Conservation (phyloP, 805 yeast species). For the Ogataea chonburiensis region DNA sequence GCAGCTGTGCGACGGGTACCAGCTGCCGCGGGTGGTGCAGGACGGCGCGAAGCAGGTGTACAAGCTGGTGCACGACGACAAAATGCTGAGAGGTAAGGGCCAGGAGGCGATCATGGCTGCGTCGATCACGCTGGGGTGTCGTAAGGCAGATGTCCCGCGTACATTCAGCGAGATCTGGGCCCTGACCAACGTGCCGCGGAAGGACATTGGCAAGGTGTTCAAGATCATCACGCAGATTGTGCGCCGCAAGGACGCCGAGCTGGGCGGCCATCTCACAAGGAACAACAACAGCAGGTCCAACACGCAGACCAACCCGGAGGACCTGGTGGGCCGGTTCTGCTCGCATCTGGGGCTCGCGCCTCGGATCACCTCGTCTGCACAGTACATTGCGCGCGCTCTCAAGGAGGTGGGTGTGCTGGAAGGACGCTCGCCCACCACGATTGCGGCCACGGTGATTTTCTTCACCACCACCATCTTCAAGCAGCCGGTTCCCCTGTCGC, state of each 20-base stretch:
- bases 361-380: conserved; percentile 88
- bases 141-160: conserved; percentile 91
- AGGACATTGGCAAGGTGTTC: conserved; percentile 91
- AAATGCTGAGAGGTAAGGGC: conserved; percentile 82
- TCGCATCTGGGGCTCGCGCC: conserved; percentile 87
- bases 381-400: conserved; percentile 84
- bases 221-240: conserved; percentile 68
- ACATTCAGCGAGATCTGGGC: conserved; percentile 96
- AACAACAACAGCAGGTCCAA: conserved; percentile 56
- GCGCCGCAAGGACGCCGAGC: conserved; percentile 52
- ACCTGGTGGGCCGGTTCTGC: conserved; percentile 92
- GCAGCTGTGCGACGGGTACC: conserved; percentile 96
- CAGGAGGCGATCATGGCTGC: conserved; percentile 97
- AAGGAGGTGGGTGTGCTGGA: conserved; percentile 92
- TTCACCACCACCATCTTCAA: conserved; percentile 90
- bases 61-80: conserved; percentile 85
- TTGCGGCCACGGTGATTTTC: conserved; percentile 96
- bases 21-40: conserved; percentile 90
- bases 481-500: conserved; percentile 69
- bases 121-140: conserved; percentile 89
- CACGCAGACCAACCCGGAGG: conserved; percentile 89
- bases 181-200: conserved; percentile 86
- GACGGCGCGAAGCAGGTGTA: conserved; percentile 98
- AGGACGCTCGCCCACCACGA: conserved; percentile 95
- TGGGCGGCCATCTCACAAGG: conserved; percentile 42